Evolutionary conservation across 495 filamentous ascomycete species (phyloP).

Genomic region (Aspergillus diversus): DNA sequence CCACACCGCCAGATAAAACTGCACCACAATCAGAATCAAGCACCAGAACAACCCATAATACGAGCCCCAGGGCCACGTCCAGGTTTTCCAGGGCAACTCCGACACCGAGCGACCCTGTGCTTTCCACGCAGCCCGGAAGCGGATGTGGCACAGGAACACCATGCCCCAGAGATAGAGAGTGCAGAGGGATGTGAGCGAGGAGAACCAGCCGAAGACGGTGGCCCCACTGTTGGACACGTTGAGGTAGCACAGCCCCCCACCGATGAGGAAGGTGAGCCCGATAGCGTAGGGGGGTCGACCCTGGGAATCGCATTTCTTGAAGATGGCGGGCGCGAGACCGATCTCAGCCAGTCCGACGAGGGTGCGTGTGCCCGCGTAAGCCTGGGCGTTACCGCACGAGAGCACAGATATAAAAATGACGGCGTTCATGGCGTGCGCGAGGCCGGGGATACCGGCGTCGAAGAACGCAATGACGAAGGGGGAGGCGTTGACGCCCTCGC

Average conservation of each 20-base stretch:
- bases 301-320: slow-evolving; percentile 52
- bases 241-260: slow-evolving; percentile 50
- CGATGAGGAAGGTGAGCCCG: slow-evolving; percentile 47
- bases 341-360: slow-evolving; percentile 22
- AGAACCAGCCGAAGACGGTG: slow-evolving; percentile 64
- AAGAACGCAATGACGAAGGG: slow-evolving; percentile 63
- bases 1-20: slow-evolving; percentile 34
- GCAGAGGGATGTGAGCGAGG: slow-evolving; percentile 55
- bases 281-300: slow-evolving; percentile 55
- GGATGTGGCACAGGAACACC: slow-evolving; percentile 58
- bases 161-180: slow-evolving; percentile 61
- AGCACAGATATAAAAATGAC: slow-evolving; percentile 68
- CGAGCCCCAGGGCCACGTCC: slow-evolving; percentile 32
- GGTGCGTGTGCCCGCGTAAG: slow-evolving; percentile 44
- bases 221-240: slow-evolving; percentile 49
- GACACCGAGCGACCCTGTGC: slow-evolving; percentile 61
- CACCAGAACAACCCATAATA: slow-evolving; percentile 32
- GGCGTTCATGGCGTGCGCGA: slow-evolving; percentile 78
- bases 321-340: slow-evolving; percentile 27
- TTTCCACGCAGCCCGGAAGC: slow-evolving; percentile 68
- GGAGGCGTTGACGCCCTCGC: slow-evolving; percentile 47
- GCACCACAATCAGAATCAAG: slow-evolving; percentile 28
- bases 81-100: slow-evolving; percentile 67
- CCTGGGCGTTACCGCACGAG: slow-evolving; percentile 66
- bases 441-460: slow-evolving; percentile 64